Evolutionary conservation across 768 basidiomycete species (phyloP).

Genomic region (Termitomyces sp.): DNA sequence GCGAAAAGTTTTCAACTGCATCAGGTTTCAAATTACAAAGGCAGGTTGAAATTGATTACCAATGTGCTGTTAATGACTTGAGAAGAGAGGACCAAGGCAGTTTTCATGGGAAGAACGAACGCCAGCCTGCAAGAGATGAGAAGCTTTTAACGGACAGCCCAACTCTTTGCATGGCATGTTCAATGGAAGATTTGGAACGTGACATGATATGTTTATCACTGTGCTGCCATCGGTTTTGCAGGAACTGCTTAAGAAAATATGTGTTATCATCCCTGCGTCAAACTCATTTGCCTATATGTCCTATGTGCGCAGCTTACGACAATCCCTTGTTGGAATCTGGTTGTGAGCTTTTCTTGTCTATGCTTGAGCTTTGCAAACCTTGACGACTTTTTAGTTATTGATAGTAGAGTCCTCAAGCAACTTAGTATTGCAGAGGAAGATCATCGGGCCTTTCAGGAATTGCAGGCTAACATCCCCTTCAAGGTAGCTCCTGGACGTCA

Average conservation of each 20-base stretch:
- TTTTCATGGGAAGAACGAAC: background rate
- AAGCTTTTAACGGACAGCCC: constrained; percentile 13
- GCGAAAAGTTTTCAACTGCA: background rate
- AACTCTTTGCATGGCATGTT: constrained; percentile 46
- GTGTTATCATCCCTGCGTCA: constrained; percentile 42
- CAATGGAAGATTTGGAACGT: constrained; percentile 27
- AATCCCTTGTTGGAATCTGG: constrained; percentile 9
- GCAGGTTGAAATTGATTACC: background rate
- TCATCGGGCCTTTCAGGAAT: constrained; percentile 34
- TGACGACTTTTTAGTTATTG: constrained; percentile 26
- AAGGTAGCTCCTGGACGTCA: constrained; percentile 29
- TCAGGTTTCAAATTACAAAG: background rate
- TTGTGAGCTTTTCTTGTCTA: background rate
- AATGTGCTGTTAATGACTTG: background rate
- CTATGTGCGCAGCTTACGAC: constrained; percentile 36
- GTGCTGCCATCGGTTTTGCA: constrained; percentile 52
- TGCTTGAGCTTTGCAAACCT: background rate
- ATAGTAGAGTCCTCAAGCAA: constrained; percentile 30
- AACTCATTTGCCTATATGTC: constrained; percentile 58
- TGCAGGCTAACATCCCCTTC: constrained; percentile 38
- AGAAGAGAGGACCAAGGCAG: background rate
- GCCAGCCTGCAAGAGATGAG: background rate
- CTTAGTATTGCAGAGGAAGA: constrained; percentile 37
- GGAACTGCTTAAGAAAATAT: constrained; percentile 41
- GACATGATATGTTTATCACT: constrained; percentile 18